Evolutionary conservation across 73 alveolate species (phyloP).

Genomic region (Tetrahymena thermophila): DNA sequence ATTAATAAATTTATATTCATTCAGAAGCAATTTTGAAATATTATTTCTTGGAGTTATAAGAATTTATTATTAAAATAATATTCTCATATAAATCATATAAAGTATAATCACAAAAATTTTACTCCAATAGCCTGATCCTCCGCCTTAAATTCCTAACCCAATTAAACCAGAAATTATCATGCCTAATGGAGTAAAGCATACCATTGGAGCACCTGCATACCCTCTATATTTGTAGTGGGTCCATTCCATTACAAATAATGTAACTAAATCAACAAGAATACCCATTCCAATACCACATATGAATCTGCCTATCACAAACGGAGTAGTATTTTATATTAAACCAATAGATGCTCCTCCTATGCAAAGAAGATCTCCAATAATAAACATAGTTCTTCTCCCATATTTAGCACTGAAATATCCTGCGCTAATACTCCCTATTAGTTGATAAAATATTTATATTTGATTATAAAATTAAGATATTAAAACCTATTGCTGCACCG

Average conservation of each 20-base stretch:
- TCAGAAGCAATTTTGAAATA: too few species aligned
- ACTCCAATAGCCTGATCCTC: background rate
- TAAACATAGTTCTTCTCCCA: background rate
- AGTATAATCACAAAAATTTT: background rate
- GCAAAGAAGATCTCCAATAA: background rate
- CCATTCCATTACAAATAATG: background rate
- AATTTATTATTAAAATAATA: too few species aligned
- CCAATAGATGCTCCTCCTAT: background rate
- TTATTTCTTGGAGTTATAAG: too few species aligned
- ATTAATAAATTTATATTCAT: too few species aligned
- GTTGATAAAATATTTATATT: background rate
- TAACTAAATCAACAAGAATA: background rate
- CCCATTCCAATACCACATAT: background rate
- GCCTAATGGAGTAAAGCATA: background rate
- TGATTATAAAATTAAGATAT: background rate
- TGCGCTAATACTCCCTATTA: background rate
- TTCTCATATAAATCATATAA: background rate
- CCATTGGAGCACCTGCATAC: background rate
- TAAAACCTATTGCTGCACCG: background rate
- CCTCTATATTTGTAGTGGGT: background rate
- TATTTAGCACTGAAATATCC: background rate
- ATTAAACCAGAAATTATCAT: background rate
- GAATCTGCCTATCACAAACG: background rate
- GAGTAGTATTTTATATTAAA: background rate
- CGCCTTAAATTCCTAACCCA: background rate